phyloP scores from a whole-genome alignment of 1,139 yeast genomes.

The Suhomyces chickasaworum region DNA sequence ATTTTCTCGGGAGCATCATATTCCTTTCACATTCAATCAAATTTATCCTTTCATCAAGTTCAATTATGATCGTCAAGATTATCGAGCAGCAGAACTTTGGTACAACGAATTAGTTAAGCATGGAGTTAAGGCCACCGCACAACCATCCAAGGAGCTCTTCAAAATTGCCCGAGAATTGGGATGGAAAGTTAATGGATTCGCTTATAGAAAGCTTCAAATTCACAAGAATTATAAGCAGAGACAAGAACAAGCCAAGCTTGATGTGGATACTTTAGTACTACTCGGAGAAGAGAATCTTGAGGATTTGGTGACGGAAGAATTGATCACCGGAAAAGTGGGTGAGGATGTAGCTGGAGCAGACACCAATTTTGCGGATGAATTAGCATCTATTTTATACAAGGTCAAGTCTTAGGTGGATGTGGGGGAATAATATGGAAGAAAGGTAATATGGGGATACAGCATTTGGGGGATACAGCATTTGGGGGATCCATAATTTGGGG shows the following conservation, averaged over 20 bases:
- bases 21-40: conserved; percentile 45
- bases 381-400: conserved; percentile 21
- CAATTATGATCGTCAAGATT: conserved; percentile 37
- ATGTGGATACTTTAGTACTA: conserved; percentile 26
- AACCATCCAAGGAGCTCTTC: conserved; percentile 33
- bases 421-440: too few species aligned
- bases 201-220: conserved; percentile 31
- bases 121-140: conserved; percentile 34
- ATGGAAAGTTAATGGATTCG: conserved; percentile 40
- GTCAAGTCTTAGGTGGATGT: background rate
- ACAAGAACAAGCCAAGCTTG: conserved; percentile 24
- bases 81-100: conserved; percentile 39
- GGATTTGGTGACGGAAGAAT: conserved; percentile 25
- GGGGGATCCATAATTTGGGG: too few species aligned
- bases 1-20: conserved; percentile 25
- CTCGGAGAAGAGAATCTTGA: conserved; percentile 21
- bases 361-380: conserved; percentile 24
- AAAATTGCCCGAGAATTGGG: conserved; percentile 38
- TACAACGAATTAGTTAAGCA: conserved; percentile 37
- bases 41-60: conserved; percentile 43
- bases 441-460: too few species aligned
- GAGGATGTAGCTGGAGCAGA: conserved; percentile 15
- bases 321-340: conserved; percentile 14
- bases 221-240: conserved; percentile 26
- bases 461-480: too few species aligned